Evolutionary conservation across 2,329 filamentous ascomycete species (phyloP).

Genomic region (Clonostachys byssicola): DNA sequence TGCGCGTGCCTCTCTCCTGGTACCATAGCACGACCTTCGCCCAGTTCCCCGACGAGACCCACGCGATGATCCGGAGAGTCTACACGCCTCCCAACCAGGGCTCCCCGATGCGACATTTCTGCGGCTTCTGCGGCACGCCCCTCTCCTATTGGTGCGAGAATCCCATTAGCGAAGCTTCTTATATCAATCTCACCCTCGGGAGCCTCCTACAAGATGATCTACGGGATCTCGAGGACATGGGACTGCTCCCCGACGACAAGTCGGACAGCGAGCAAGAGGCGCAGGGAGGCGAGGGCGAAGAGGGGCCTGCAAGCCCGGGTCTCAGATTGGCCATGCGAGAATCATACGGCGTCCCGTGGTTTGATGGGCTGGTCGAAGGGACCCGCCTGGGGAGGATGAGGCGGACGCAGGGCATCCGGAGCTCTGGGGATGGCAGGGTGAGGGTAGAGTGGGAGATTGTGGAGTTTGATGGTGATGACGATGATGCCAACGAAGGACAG

Average conservation of each 20-base stretch:
- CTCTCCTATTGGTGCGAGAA: slow-evolving; percentile 80
- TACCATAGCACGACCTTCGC: slow-evolving; percentile 73
- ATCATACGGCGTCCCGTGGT: slow-evolving; percentile 78
- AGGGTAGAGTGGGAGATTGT: slow-evolving; percentile 80
- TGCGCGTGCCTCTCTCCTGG: slow-evolving; percentile 78
- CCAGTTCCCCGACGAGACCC: slow-evolving; percentile 74
- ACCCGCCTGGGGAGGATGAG: slow-evolving; percentile 67
- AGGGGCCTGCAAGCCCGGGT: slow-evolving; percentile 11
- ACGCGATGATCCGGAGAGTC: slow-evolving; percentile 58
- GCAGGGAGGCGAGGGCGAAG: slow-evolving; percentile 3
- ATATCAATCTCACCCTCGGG: slow-evolving; percentile 77
- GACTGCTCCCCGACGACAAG: slow-evolving; percentile 55
- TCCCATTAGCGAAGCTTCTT: slow-evolving; percentile 67
- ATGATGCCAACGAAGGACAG: slow-evolving; percentile 24
- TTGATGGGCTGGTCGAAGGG: slow-evolving; percentile 75
- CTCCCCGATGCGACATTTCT: slow-evolving; percentile 72
- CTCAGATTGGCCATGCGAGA: slow-evolving; percentile 34
- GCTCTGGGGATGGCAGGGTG: slow-evolving; percentile 58
- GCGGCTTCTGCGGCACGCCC: slow-evolving; percentile 86
- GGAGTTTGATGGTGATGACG: slow-evolving; percentile 51
- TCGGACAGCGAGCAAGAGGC: slow-evolving; percentile 18
- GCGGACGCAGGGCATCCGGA: slow-evolving; percentile 49
- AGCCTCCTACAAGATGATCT: slow-evolving; percentile 71
- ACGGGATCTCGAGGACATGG: slow-evolving; percentile 67
- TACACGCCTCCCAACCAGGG: slow-evolving; percentile 58